Evolutionary conservation across 768 basidiomycete genomes (phyloP), one percentile per base, ranked within the genome.

Genomic region (Mycena amicta): DNA sequence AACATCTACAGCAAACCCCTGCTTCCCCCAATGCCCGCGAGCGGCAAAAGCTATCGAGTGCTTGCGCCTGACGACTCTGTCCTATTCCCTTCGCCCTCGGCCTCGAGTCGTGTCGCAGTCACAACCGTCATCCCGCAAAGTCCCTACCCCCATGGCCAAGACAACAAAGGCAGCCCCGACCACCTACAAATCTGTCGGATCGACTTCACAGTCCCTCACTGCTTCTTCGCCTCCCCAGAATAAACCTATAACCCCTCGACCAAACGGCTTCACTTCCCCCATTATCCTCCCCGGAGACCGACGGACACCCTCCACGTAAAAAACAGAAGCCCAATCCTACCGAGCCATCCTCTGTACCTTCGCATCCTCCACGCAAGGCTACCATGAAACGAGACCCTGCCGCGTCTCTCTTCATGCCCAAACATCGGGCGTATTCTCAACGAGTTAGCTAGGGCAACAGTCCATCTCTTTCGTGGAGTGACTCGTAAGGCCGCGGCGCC

Each of bases 351-450:
- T 68, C 45, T 62, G 12, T 4, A 49, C 26, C 47, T 6, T 49
- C 41, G 11, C 13, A 8, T 22, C 20, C 47, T 8, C 22, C 22
- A 13, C 47, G 47, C 12, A 49, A 49, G 26, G 12, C 41, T 8
- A 20, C 41, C 20, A 20, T 20, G 41, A 26, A 49, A 22, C 47
- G 47, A 4, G 26, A 49, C 26, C 47, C 47, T 28, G 47, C 25
- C 25, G 47, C 47, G 13, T 49, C 47, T 4, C 27, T 49, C 23
- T 92, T 92, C 71, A 86, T 92, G 71, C 90, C 90, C 52, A 92
- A 90, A 71, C 88, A 86, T 61, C 86, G 87, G 57, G 78, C 84
- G 23, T 73, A 84, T 65, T 83, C 83, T 23, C 85, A 86, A 63
- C 78, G 76, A 3, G 78, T 82, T 43, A 71, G 75, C 61, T 74